Evolutionary conservation across 2,329 filamentous ascomycete species (phyloP).

Genomic region (Aaosphaeria pasadenensis): DNA sequence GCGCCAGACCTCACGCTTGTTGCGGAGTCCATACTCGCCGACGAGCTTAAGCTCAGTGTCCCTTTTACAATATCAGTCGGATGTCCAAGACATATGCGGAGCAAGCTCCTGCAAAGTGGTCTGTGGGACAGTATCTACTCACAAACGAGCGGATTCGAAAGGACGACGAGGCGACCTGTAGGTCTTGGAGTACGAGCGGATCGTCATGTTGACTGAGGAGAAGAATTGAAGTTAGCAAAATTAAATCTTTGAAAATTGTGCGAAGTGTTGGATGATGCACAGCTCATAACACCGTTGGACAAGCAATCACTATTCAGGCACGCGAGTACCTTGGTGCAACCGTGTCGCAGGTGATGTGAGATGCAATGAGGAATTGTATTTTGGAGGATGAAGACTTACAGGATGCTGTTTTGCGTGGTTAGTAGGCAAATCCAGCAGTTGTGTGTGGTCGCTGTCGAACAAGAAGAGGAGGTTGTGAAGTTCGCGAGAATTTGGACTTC

Average conservation of each 20-base stretch:
- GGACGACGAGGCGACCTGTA: conserved; percentile 97
- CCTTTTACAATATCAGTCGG: conserved; percentile 68
- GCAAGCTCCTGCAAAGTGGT: conserved; percentile 99
- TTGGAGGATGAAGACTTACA: too few species aligned
- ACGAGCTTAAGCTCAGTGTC: conserved; percentile 99
- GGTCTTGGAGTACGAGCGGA: conserved; percentile 92
- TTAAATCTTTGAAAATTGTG: not conserved
- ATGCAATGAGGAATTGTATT: too few species aligned
- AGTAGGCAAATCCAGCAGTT: too few species aligned
- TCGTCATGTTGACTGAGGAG: conserved; percentile 42
- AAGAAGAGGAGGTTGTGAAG: not conserved
- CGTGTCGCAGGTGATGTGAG: too few species aligned
- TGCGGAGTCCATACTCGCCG: conserved; percentile 99
- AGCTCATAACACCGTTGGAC: not conserved
- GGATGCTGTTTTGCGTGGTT: too few species aligned
- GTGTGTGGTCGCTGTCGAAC: too few species aligned
- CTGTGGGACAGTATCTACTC: conserved; percentile 66
- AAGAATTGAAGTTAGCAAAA: conserved; percentile 16
- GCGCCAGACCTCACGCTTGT: conserved; percentile 99
- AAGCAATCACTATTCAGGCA: not conserved
- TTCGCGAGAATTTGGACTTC: conserved; percentile 3
- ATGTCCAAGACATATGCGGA: conserved; percentile 91
- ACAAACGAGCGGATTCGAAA: conserved; percentile 99
- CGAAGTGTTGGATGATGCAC: not conserved
- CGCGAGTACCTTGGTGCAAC: too few species aligned